Evolutionary conservation across 2,329 filamentous ascomycete genomes (phyloP), one percentile per base, ranked within the genome.

Genomic region (Stachybotrys chartarum): DNA sequence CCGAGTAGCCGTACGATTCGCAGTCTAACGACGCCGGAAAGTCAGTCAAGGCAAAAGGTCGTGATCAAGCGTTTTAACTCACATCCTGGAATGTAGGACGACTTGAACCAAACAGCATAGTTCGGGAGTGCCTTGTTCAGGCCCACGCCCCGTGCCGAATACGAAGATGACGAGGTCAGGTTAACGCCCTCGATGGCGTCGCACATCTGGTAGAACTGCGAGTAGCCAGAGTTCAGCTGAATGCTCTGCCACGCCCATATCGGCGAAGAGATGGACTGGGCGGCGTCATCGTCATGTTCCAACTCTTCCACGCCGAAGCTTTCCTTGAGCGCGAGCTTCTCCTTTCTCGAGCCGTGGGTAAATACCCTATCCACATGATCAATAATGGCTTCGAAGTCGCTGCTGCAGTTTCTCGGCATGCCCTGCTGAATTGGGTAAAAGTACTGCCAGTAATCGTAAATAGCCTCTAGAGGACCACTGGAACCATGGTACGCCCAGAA

Each of bases 401-500:
- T 69, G 51, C 90, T 79, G 66, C 89, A 93, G 52, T 82, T 80
- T 3, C 75, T 66, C 67, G 78, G 78, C 1, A 72, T 71, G 44
- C 70, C 80, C 14, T 72, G 60, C 14, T 73, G 69, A 1, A 76
- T 70, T 1, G 75, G 75, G 52, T 75, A 72, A 54, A 68, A 78
- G 64, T 81, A 81, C 60, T 76, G 64, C 75, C 87, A 91, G 70
- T 85, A 90, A 61, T 91, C 86, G 60, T 81, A 84, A 56, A 91
- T 86, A 5, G 89, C 87, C 61, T 85, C 80, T 0, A 87, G 87
- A 1, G 92, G 87, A 2, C 87, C 90, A 1, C 87, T 91, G 0
- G 87, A 90, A 0, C 86, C 85, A 51, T 94, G 90, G 7, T 87
- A 81, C 3, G 81, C 90, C 79, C 81, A 91, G 68, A 88, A 92